Evolutionary conservation across 805 yeast species (phyloP), one percentile per base, ranked within the genome.

Genomic region (Pichia occidentalis): DNA sequence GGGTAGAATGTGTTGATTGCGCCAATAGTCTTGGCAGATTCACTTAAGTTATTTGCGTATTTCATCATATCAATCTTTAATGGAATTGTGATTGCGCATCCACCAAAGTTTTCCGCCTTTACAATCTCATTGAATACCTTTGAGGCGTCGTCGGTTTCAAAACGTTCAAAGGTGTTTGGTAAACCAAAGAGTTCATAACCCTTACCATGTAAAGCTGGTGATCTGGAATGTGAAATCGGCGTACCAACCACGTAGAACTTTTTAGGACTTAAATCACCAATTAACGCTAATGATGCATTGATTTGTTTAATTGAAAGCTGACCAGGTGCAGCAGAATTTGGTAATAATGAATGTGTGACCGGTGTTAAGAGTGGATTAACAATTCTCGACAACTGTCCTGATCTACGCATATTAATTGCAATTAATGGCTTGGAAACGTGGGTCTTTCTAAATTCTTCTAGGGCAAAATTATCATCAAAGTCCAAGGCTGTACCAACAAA

Each of bases 81-180:
- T 4, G 99, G 99, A 55, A 90, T 90, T 2, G 98, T 92, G 7
- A 92, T 85, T 5, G 95, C 88, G 45, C 84, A 77, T n/a, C 98
- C 99, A 32, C 97, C 97, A 52, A 92, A 82, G 7, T 63, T 54
- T 12, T 73, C 59, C 14, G 58, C 57, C 25, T 65, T 55, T 41
- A 76, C 64, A 38, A 87, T 56, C 31, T 70, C 60, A 10, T 67
- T 62, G 34, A 67, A 66, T 20, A 85, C 88, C 34, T 67, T 69
- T 2, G 56, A 53, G 8, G 80, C 85, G 49, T 75, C 72, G 16
- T 65, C 67, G 1, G 95, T 77, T 55, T 86, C 95, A 53, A 74
- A 76, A 45, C 69, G 67, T 12, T 61, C 71, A 54, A 88, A 87
- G 4, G 53, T 49, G 59, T 87, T 78, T 11, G 96, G 95, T 50